These are phyloP conservation scores for Zangia roseola DNA, from an alignment of 768 basidiomycete species.

Conservation along the genomic window DNA sequence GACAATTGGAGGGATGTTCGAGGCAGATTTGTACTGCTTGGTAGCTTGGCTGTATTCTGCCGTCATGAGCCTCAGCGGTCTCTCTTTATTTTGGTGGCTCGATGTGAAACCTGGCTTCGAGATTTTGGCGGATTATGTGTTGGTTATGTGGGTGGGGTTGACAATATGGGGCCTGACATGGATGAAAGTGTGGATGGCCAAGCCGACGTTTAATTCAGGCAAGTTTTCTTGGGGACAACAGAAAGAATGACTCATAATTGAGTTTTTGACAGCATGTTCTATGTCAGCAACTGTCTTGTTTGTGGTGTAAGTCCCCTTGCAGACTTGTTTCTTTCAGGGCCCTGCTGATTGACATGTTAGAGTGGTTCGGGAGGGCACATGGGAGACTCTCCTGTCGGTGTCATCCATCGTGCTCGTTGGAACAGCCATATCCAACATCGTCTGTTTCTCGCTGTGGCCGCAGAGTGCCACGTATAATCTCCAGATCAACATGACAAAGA, in stretches of 20 bases:
- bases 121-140: slow-evolving; percentile 69
- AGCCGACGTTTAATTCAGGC: slow-evolving; percentile 90
- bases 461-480: slow-evolving; percentile 81
- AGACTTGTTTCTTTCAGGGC: neutral
- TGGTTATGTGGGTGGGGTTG: slow-evolving; percentile 80
- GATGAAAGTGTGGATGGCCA: slow-evolving; percentile 90
- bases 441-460: slow-evolving; percentile 84
- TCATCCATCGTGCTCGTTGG: slow-evolving; percentile 78
- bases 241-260: neutral
- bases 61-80: slow-evolving; percentile 70
- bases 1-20: slow-evolving; percentile 88
- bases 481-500: slow-evolving; percentile 81
- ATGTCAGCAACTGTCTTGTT: slow-evolving; percentile 85
- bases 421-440: slow-evolving; percentile 71
- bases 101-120: slow-evolving; percentile 69
- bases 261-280: slow-evolving; percentile 57
- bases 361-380: slow-evolving; percentile 86
- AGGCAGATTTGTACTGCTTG: slow-evolving; percentile 81
- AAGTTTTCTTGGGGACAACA: slow-evolving; percentile 14
- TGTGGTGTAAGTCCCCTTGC: slow-evolving; percentile 58
- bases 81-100: slow-evolving; percentile 78
- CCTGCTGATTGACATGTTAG: slow-evolving; percentile 35
- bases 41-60: slow-evolving; percentile 69
- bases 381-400: slow-evolving; percentile 70
- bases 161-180: slow-evolving; percentile 83